Percentiles rank a stretch among this genome's conserved stretches.
phyloP scores from a whole-genome alignment of 306 rosid species.

The Quercus dentata region DNA sequence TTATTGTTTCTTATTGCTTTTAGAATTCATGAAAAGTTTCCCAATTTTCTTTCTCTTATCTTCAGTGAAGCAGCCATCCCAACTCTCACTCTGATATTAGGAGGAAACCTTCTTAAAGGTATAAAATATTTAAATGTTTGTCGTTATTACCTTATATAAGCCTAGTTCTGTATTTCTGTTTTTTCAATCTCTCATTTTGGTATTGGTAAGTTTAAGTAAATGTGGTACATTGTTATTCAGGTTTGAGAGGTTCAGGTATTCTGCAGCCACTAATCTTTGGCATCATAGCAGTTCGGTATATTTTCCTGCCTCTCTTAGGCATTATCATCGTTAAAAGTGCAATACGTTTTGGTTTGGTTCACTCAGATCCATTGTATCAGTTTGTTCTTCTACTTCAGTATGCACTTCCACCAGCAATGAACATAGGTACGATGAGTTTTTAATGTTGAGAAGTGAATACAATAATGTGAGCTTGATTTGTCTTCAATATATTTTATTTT shows the following conservation, averaged over 20 bases:
- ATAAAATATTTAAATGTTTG: neutral
- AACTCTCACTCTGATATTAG: constrained; percentile 62
- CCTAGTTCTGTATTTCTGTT: neutral
- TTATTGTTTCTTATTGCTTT: neutral
- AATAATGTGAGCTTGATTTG: neutral
- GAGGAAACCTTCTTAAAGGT: constrained; percentile 85
- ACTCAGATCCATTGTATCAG: constrained; percentile 61
- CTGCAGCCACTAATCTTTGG: constrained; percentile 43
- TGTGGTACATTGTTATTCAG: constrained; percentile 29
- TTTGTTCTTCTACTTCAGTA: constrained; percentile 80
- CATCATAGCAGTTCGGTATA: constrained; percentile 49
- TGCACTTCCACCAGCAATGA: constrained; percentile 85
- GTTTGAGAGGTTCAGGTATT: constrained; percentile 54
- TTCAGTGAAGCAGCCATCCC: constrained; percentile 78
- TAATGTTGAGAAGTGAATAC: neutral
- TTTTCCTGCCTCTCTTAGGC: constrained; percentile 59
- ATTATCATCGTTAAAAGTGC: constrained; percentile 53
- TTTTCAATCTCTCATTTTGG: neutral
- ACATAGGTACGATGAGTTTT: constrained; percentile 39
- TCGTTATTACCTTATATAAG: neutral
- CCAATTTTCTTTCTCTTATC: constrained; percentile 3
- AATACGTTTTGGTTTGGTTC: constrained; percentile 52
- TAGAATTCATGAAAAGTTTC: neutral
- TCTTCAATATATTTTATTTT: neutral
- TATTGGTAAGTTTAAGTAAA: neutral